Base-by-base conservation (phyloP, 257 asterid species). In the Eucommia ulmoides region DNA sequence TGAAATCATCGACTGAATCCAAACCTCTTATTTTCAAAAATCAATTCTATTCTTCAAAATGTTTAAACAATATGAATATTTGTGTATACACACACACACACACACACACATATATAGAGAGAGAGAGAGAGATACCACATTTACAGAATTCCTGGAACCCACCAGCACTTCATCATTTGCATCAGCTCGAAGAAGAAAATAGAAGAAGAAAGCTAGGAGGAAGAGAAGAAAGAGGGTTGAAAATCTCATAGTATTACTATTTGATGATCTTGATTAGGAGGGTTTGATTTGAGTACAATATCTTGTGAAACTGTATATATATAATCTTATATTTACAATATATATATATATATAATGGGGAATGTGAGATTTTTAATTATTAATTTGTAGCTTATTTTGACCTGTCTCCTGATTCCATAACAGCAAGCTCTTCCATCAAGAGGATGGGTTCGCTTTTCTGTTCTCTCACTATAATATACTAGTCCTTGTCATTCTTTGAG, bases 351-450 rank as follows among this genome's bases (percentile, higher is more conserved):
- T n/a, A n/a, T n/a, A n/a, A n/a, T n/a, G n/a, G n/a, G n/a, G n/a
- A n/a, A n/a, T 42, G 19, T 42, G 20, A 5, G 45, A 19, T 5
- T 15, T 38, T 38, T 38, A 15, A n/a, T n/a, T n/a, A n/a, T 38
- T 10, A 16, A 7, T 42, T 42, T 16, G 19, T 21, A 4, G 48
- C 8, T 29, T 29, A 33, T 57, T 67, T 72, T 67, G 72, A 68
- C 54, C 57, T 73, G 76, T 73, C 80, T 65, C 52, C 61, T 59
- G 80, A 68, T 69, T 73, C 76, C 71, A 55, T 55, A 57, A 22
- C 76, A 73, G 21, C 16, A 51, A 60, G 74, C 80, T 74, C 80
- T 50, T 59, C 55, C 71, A 69, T 60, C 80, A 65, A 74, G 74
- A 62, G 21, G 58, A 59, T 62, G 62, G 68, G 74, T 61, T 68